Evolutionary conservation across 1,284 basidiomycete species (phyloP), one percentile per base, ranked within the genome.

Genomic region (Amanita bisporigera): DNA sequence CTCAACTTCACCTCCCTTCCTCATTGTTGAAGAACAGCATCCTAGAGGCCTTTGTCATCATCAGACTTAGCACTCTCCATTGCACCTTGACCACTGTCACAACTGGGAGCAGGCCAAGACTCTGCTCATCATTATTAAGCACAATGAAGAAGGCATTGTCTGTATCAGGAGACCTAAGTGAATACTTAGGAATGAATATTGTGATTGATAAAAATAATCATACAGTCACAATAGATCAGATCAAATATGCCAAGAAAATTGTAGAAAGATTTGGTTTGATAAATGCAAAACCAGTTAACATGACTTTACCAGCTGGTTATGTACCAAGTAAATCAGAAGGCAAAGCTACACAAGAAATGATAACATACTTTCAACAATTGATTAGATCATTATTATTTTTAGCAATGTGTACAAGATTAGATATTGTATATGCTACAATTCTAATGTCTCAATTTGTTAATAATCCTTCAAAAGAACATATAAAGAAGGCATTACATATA

Each of bases 141-240:
- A n/a, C n/a, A n/a, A n/a, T n/a, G n/a, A n/a, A n/a, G n/a, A n/a
- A n/a, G n/a, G n/a, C n/a, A n/a, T n/a, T n/a, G n/a, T n/a, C n/a
- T n/a, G n/a, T n/a, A n/a, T n/a, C n/a, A n/a, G n/a, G n/a, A 26
- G 26, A 26, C 26, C 6, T 31, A 31, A 31, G 31, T 31, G 78
- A 70, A 65, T 67, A 84, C 1, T 73, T 84, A 4, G 80, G 79
- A 33, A 76, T 84, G 21, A 73, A 81, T 55, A 75, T 84, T 31
- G 67, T 65, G 3, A 68, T 74, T 1, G 74, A 83, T 65, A 67
- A 72, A 1, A 29, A 63, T 1, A 66, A 67, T 1, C 66, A 66
- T 4, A 75, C 69, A 4, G 52, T 84, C 10, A 50, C 63, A 0
- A 69, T 84, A 17, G 77, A 74, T 2, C 82, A 85, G 65, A 54